phyloP scores from a whole-genome alignment of 805 yeast genomes.

The Wickerhamiella vanderwaltii region DNA sequence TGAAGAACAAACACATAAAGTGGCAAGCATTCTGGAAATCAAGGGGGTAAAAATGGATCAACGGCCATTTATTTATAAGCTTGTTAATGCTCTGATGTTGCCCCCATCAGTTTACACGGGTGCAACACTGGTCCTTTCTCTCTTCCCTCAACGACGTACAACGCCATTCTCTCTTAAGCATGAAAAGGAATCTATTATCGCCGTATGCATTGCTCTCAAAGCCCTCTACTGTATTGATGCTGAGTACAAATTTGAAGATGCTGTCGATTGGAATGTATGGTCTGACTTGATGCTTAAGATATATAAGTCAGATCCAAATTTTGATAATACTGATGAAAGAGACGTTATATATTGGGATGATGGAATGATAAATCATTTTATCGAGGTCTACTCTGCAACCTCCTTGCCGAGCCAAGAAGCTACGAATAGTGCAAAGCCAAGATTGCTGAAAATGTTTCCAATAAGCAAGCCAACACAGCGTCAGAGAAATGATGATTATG shows the following conservation, averaged over 20 bases:
- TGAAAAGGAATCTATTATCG: background rate
- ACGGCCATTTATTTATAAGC: constrained; percentile 32
- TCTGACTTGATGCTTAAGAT: constrained; percentile 22
- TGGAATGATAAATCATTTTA: background rate
- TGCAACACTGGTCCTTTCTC: constrained; percentile 19
- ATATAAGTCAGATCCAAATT: background rate
- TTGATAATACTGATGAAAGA: background rate
- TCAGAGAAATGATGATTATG: background rate
- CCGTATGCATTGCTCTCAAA: constrained; percentile 15
- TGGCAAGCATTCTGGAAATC: background rate
- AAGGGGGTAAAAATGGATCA: constrained; percentile 12
- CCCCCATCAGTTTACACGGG: constrained; percentile 40
- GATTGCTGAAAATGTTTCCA: background rate
- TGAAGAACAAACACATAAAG: constrained; percentile 11
- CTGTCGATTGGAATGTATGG: constrained; percentile 27
- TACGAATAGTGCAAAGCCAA: too few species aligned
- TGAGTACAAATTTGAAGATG: constrained; percentile 15
- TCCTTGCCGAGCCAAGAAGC: too few species aligned
- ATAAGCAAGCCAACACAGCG: background rate
- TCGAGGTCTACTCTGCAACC: background rate
- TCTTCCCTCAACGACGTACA: background rate
- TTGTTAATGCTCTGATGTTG: constrained; percentile 34
- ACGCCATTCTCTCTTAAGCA: background rate
- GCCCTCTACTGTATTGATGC: constrained; percentile 22
- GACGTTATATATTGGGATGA: background rate